A percentile compares a stretch with the other conserved stretches of the same genome.
These are phyloP conservation scores for Passalora sequoiae DNA, from an alignment of 2,329 filamentous ascomycete genomes.

Conservation along the genomic window DNA sequence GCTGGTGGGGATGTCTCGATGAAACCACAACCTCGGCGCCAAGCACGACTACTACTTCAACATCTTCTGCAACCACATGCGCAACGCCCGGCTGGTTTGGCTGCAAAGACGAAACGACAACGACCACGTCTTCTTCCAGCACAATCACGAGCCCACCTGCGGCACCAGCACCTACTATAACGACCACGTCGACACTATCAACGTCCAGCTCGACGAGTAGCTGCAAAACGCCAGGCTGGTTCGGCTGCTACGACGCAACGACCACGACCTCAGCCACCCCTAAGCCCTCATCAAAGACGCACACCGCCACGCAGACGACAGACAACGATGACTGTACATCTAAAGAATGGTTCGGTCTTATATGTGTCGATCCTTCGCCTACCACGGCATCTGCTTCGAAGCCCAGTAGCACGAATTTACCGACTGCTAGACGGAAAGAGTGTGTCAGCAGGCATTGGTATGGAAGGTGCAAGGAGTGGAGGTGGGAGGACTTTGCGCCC, in stretches of 20 bases:
- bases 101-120: constrained; percentile 53
- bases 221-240: constrained; percentile 89
- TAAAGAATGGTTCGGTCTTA: constrained; percentile 29
- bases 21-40: constrained; percentile 39
- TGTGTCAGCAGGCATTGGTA: constrained; percentile 26
- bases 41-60: constrained; percentile 35
- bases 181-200: constrained; percentile 43
- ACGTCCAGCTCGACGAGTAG: constrained; percentile 71
- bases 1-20: constrained; percentile 85
- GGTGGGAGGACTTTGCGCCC: constrained; percentile 13
- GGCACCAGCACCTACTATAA: constrained; percentile 21
- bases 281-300: constrained; percentile 13
- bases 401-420: constrained; percentile 15
- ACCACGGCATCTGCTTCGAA: constrained; percentile 10
- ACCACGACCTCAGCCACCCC: constrained; percentile 31
- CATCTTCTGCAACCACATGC: constrained; percentile 50
- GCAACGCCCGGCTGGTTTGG: constrained; percentile 63
- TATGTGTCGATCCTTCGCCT: constrained; percentile 28
- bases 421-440: constrained; percentile 17
- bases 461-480: constrained; percentile 24
- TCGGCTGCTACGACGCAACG: constrained; percentile 64
- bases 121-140: constrained; percentile 30
- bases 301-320: constrained; percentile 15
- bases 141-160: constrained; percentile 24
- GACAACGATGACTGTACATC: constrained; percentile 20